Evolutionary conservation across 352 stramenopile genomes (phyloP), one percentile per base, ranked within the genome.

Genomic region (Saprolegnia parasitica): DNA sequence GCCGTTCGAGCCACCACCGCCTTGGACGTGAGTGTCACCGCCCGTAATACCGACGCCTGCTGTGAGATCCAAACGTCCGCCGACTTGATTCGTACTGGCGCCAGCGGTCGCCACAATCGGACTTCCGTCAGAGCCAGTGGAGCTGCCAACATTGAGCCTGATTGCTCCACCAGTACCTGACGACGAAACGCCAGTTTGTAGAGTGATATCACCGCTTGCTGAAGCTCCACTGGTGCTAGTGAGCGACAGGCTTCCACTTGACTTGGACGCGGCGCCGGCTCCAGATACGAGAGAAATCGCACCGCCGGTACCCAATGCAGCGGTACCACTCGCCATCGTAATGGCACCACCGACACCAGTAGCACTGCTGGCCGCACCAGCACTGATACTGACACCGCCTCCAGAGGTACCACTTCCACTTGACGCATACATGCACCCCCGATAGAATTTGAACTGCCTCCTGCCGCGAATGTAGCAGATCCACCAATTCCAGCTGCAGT

Each of bases 321-420:
- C 63, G n/a, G n/a, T 29, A 1, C 63, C 63, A 62, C 63, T 37
- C 26, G 46, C 23, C 13, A 70, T 18, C 8, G 29, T 15, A 20
- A 70, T 4, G 10, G n/a, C 52, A 16, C 58, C 58, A 56, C 58
- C 58, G n/a, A n/a, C 42, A 39, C 63, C 63, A 21, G 63, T 42
- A 35, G 54, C 63, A 61, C 55, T 52, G 23, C 50, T 63, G 6
- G 45, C 63, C 40, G 54, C 46, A 16, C 63, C 63, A 62, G 45
- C 49, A 62, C 11, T 62, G 32, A 70, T 24, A 21, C 45, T 10
- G 42, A 70, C 23, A 23, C 9, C 29, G 9, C 63, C 63, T 37
- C 63, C 54, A 61, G 61, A 62, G 23, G 46, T 63, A 4, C 63
- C 63, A 58, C 29, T n/a, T 29, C 45, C 63, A 47, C 63, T 56